A percentile compares a stretch with the other conserved stretches of the same genome.
These are phyloP conservation scores for Dioscorea cayenensis DNA, from an alignment of 116 monocot species.

Conservation along the genomic window DNA sequence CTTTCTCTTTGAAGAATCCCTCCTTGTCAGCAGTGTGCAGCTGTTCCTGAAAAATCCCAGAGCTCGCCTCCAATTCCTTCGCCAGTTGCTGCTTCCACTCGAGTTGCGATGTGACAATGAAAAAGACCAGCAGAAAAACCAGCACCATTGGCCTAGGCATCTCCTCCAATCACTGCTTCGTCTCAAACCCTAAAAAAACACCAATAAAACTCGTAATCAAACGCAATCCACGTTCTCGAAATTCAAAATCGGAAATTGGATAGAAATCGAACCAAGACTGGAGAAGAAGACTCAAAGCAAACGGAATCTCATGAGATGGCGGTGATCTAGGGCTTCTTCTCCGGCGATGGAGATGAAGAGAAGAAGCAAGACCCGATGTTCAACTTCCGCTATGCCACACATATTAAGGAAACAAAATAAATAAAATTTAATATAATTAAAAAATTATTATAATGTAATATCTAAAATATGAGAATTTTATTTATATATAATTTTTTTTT, in stretches of 20 bases:
- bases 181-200: no score
- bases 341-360: background rate
- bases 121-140: slow-evolving; percentile 40
- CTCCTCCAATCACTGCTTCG: slow-evolving; percentile 1
- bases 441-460: no score
- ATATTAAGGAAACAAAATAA: no score
- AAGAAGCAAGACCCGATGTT: background rate
- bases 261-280: background rate
- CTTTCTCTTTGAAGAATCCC: slow-evolving; percentile 60
- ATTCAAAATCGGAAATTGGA: background rate
- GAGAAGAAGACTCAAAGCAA: no score
- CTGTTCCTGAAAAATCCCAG: slow-evolving; percentile 17
- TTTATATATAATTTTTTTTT: no score
- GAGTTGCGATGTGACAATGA: slow-evolving; percentile 62
- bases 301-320: no score
- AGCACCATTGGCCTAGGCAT: slow-evolving; percentile 53
- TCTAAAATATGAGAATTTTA: no score
- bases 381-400: no score
- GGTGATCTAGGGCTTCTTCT: background rate
- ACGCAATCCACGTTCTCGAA: no score
- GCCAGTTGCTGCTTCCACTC: slow-evolving; percentile 63
- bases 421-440: no score
- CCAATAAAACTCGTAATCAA: no score
- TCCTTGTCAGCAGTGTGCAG: slow-evolving; percentile 19
- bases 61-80: slow-evolving; percentile 26